Percentiles rank a stretch among this genome's conserved stretches.
Evolutionary conservation across 2,329 filamentous ascomycete genomes (phyloP).

Genomic region (Thielaviopsis ethacetica): DNA sequence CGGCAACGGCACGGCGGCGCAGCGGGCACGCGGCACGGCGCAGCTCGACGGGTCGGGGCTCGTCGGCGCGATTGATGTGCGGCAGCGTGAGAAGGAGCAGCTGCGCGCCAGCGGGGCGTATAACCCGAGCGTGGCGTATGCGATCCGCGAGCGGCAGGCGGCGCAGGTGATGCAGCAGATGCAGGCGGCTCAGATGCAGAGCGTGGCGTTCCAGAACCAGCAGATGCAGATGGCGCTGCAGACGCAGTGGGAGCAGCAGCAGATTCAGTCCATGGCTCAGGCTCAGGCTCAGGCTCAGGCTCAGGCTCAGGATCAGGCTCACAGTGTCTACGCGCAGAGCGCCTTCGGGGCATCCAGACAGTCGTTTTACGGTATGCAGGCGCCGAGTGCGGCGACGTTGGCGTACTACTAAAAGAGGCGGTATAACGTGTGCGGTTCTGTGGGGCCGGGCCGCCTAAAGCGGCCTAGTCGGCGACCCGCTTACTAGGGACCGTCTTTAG

Average conservation of each 20-base stretch:
- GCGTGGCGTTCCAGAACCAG: constrained; percentile 19
- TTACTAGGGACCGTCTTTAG: no score
- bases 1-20: constrained; percentile 26
- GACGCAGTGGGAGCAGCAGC: constrained; percentile 17
- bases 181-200: constrained; percentile 14
- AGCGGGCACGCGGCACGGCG: constrained; percentile 30
- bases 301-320: constrained; percentile 15
- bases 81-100: constrained; percentile 61
- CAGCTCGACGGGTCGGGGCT: constrained; percentile 30
- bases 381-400: neutral
- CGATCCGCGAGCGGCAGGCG: constrained; percentile 52
- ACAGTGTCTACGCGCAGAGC: neutral
- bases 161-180: constrained; percentile 17
- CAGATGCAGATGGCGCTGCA: constrained; percentile 20
- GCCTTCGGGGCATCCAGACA: neutral
- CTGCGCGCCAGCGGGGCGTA: constrained; percentile 49
- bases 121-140: constrained; percentile 55
- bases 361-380: neutral
- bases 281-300: constrained; percentile 13
- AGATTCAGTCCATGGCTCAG: constrained; percentile 12
- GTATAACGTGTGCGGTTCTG: neutral
- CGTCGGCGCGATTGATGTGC: constrained; percentile 61
- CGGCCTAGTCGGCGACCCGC: neutral
- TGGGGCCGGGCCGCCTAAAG: neutral
- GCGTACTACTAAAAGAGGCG: neutral